These are phyloP conservation scores for Aspergillus diversus DNA, from an alignment of 495 filamentous ascomycete genomes.

Conservation along the genomic window DNA sequence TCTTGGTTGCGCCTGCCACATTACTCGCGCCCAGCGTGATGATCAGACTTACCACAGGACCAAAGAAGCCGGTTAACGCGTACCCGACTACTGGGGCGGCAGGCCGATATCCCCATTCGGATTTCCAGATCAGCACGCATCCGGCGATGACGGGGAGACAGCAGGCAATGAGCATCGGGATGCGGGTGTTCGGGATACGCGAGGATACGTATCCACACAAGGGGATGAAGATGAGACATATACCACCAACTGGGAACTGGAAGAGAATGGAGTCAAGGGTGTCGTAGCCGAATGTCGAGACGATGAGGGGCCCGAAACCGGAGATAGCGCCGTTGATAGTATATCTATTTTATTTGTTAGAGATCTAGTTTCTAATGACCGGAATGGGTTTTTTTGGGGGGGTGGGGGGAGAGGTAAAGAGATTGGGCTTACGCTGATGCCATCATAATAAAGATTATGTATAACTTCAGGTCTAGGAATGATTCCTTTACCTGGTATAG, in stretches of 20 bases:
- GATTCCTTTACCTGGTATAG: conserved; percentile 52
- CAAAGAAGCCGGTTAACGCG: conserved; percentile 71
- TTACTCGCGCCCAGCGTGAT: conserved; percentile 72
- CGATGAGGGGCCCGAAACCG: conserved; percentile 76
- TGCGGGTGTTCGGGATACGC: conserved; percentile 62
- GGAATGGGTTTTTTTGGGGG: background rate
- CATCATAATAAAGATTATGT: conserved; percentile 61
- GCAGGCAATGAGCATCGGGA: conserved; percentile 63
- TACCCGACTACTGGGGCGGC: conserved; percentile 69
- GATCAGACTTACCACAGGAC: conserved; percentile 64
- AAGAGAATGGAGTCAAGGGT: conserved; percentile 69
- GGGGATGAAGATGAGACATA: conserved; percentile 67
- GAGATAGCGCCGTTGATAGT: conserved; percentile 76
- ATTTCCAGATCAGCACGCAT: conserved; percentile 75
- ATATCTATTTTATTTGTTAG: conserved; percentile 44
- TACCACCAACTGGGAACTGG: conserved; percentile 70
- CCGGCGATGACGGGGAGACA: conserved; percentile 75
- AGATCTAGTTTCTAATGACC: background rate
- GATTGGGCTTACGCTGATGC: conserved; percentile 47
- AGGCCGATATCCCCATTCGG: conserved; percentile 64
- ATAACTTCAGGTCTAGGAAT: conserved; percentile 53
- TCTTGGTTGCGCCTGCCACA: conserved; percentile 78
- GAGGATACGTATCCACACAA: conserved; percentile 65
- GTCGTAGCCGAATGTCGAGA: conserved; percentile 71
- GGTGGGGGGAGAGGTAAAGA: background rate